phyloP scores from a whole-genome alignment of 805 yeast genomes.

The Blastobotrys muscicola region DNA sequence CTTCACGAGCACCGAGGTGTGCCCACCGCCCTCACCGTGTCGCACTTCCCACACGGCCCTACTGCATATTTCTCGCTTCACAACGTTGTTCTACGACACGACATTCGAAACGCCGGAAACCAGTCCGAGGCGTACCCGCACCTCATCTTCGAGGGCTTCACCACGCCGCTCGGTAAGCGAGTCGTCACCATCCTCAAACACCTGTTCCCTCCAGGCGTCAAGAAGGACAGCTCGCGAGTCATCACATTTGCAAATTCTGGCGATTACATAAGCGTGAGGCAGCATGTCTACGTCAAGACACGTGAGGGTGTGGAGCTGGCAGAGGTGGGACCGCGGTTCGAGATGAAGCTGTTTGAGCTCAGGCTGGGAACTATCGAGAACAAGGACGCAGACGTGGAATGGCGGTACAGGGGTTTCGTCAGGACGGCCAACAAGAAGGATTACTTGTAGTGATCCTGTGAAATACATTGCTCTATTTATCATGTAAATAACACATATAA shows the following conservation, averaged over 20 bases:
- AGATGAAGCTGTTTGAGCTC: constrained; percentile 86
- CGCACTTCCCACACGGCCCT: constrained; percentile 98
- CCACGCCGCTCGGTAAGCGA: constrained; percentile 70
- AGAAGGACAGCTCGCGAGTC: constrained; percentile 82
- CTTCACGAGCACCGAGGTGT: constrained; percentile 97
- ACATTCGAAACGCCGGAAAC: constrained; percentile 74
- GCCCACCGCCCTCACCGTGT: constrained; percentile 84
- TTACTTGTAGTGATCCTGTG: constrained; percentile 40
- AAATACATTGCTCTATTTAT: not conserved
- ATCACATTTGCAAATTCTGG: constrained; percentile 84
- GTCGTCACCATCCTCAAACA: constrained; percentile 76
- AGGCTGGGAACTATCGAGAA: constrained; percentile 86
- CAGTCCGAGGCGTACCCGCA: constrained; percentile 92
- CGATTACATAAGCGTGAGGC: constrained; percentile 90
- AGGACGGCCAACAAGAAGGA: constrained; percentile 95
- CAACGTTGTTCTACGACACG: constrained; percentile 91
- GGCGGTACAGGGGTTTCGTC: constrained; percentile 88
- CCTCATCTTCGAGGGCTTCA: constrained; percentile 83
- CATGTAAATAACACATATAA: too few species aligned
- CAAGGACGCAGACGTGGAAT: constrained; percentile 95
- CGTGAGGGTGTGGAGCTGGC: constrained; percentile 84
- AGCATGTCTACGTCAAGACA: constrained; percentile 86
- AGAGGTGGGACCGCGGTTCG: constrained; percentile 98
- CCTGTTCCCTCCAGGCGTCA: constrained; percentile 94
- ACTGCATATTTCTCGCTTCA: constrained; percentile 90